phyloP scores from a whole-genome alignment of 805 yeast species.

The Sugiyamaella valdiviana region DNA sequence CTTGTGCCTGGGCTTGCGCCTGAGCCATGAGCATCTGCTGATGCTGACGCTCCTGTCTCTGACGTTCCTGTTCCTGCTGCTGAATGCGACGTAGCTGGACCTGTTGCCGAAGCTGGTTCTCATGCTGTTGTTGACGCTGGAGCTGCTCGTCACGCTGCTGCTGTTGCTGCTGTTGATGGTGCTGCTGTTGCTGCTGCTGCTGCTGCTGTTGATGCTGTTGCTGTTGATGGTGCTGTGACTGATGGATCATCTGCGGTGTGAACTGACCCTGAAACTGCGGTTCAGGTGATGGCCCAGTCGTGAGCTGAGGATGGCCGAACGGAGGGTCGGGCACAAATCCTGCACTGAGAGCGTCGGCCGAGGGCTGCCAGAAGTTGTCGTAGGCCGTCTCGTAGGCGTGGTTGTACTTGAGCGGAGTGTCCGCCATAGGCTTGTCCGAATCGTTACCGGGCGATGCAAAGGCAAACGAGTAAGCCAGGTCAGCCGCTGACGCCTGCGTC shows the following conservation, averaged over 20 bases:
- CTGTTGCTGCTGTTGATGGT: constrained; percentile 5
- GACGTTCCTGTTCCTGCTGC: constrained; percentile 1
- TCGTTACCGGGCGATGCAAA: neutral
- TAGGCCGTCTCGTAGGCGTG: neutral
- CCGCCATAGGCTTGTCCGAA: neutral
- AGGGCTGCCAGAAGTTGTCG: neutral
- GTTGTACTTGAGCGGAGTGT: neutral
- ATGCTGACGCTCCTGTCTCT: too few species aligned
- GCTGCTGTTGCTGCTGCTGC: neutral
- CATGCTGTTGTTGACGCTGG: constrained; percentile 3
- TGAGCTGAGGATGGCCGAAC: neutral
- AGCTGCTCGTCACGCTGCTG: constrained; percentile 7
- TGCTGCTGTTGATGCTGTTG: constrained; percentile 5
- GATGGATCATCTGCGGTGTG: neutral
- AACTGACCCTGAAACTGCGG: neutral
- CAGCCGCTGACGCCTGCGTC: neutral
- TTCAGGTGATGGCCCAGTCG: neutral
- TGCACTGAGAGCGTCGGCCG: neutral
- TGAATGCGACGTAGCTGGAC: neutral
- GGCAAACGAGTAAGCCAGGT: neutral
- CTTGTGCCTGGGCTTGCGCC: constrained; percentile 2
- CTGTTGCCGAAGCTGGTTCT: constrained; percentile 3
- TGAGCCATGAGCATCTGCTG: neutral
- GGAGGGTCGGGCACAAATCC: neutral
- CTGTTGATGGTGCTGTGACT: constrained; percentile 1